Percentiles rank a stretch among this genome's conserved stretches.
These are phyloP conservation scores for Miamiensis avidus DNA, from an alignment of 169 alveolate genomes.

Conservation along the genomic window DNA sequence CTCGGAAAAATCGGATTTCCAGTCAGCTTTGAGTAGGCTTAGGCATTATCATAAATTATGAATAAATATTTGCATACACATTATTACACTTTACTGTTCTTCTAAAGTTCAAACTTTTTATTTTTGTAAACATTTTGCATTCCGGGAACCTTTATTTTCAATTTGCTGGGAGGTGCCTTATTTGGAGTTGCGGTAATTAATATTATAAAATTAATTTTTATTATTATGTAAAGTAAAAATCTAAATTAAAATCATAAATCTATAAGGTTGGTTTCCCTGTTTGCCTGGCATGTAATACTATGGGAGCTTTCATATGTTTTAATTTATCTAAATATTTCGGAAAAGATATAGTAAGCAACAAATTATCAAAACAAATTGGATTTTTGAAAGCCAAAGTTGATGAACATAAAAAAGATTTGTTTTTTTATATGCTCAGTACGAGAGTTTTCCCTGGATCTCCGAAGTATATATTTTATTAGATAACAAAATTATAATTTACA, in stretches of 20 bases:
- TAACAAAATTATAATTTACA: no score
- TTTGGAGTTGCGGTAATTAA: conserved; percentile 41
- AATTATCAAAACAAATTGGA: conserved; percentile 29
- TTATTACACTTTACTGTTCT: conserved; percentile 17
- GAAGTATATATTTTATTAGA: background rate
- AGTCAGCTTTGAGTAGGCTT: conserved; percentile 14
- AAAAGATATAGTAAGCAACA: conserved; percentile 38
- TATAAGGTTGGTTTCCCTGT: conserved; percentile 40
- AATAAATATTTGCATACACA: conserved; percentile 9
- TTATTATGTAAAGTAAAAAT: no score
- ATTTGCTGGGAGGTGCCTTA: conserved; percentile 62
- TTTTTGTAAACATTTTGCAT: conserved; percentile 62
- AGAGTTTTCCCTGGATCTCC: conserved; percentile 74
- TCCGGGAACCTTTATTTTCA: conserved; percentile 68
- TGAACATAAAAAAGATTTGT: conserved; percentile 56
- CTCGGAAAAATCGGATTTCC: conserved; percentile 23
- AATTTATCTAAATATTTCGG: conserved; percentile 49
- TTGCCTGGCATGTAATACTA: conserved; percentile 46
- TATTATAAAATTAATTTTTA: no score
- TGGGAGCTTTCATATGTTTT: conserved; percentile 59
- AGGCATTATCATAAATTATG: conserved; percentile 14
- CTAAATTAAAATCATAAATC: no score
- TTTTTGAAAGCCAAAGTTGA: conserved; percentile 28
- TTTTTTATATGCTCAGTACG: conserved; percentile 52
- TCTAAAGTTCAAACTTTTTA: conserved; percentile 16